Percentiles rank a stretch among this genome's conserved stretches.
Evolutionary conservation across 2,329 filamentous ascomycete genomes (phyloP).

Genomic region (Rutstroemia sp.): DNA sequence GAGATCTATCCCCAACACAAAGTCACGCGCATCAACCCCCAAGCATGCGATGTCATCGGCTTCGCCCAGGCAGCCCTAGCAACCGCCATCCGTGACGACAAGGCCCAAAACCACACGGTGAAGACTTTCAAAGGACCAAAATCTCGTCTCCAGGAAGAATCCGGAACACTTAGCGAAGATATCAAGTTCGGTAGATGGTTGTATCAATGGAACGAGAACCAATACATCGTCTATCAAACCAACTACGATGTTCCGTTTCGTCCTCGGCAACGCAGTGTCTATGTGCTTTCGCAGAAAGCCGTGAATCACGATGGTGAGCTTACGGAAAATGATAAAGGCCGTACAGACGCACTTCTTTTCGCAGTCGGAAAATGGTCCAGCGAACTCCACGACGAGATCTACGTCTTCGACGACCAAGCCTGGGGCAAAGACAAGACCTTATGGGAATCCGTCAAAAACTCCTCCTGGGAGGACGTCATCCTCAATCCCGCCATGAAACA

Average conservation of each 20-base stretch:
- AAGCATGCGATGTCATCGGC: conserved; percentile 16
- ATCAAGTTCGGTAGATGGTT: conserved; percentile 16
- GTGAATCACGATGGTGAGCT: not conserved
- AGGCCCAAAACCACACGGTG: conserved; percentile 8
- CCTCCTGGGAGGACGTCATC: conserved; percentile 58
- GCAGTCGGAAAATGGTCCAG: conserved; percentile 47
- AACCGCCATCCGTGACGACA: not conserved
- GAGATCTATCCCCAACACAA: conserved; percentile 8
- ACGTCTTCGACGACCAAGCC: conserved; percentile 53
- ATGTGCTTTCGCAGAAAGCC: conserved; percentile 8
- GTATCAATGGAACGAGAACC: conserved; percentile 12
- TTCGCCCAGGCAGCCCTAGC: conserved; percentile 18
- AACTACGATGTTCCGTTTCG: conserved; percentile 8
- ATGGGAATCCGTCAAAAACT: conserved; percentile 44
- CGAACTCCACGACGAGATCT: conserved; percentile 57
- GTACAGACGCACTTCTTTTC: conserved; percentile 44
- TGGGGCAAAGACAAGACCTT: conserved; percentile 58
- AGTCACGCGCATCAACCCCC: conserved; percentile 7
- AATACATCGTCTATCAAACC: conserved; percentile 18
- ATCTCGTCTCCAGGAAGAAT: conserved; percentile 1
- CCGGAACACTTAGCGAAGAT: conserved; percentile 9
- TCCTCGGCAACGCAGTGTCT: conserved; percentile 2
- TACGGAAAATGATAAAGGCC: not conserved
- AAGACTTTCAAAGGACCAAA: conserved; percentile 6
- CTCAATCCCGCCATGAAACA: conserved; percentile 58